Evolutionary conservation across 352 stramenopile genomes (phyloP).

Genomic region (Phytopythium litorale): DNA sequence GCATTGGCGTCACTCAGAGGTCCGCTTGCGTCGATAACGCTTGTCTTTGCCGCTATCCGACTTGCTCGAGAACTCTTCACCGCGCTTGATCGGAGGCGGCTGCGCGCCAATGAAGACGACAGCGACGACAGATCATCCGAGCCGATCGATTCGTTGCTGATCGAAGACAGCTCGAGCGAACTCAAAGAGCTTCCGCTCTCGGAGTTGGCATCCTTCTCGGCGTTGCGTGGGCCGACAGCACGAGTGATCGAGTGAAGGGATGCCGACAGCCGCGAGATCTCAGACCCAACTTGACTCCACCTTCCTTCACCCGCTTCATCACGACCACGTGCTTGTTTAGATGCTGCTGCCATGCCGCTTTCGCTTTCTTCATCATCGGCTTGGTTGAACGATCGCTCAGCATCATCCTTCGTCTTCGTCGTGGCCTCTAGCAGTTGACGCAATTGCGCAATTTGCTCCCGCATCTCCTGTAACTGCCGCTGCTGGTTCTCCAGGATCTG

Average conservation of each 20-base stretch:
- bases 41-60: not conserved
- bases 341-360: not conserved
- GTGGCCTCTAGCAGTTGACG: constrained; percentile 32
- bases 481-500: constrained; percentile 78
- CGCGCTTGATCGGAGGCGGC: constrained; percentile 10
- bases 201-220: constrained; percentile 9
- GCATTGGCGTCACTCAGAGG: not conserved
- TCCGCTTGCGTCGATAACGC: not conserved
- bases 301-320: not conserved
- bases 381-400: constrained; percentile 6
- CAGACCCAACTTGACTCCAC: not conserved
- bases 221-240: constrained; percentile 3
- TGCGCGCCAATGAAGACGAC: constrained; percentile 47
- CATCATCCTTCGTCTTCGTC: constrained; percentile 20
- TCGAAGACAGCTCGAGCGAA: constrained; percentile 59
- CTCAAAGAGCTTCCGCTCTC: constrained; percentile 30
- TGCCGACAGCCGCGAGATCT: constrained; percentile 18
- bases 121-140: constrained; percentile 57
- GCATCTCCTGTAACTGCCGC: constrained; percentile 62
- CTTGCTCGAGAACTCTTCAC: not conserved
- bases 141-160: constrained; percentile 36
- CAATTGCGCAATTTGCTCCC: constrained; percentile 63
- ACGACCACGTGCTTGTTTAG: not conserved
- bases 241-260: constrained; percentile 12
- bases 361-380: not conserved